A percentile compares a stretch with the other conserved stretches of the same genome.
These are phyloP conservation scores for Teratosphaeria gauchensis DNA, from an alignment of 2,329 filamentous ascomycete genomes.

Conservation along the genomic window DNA sequence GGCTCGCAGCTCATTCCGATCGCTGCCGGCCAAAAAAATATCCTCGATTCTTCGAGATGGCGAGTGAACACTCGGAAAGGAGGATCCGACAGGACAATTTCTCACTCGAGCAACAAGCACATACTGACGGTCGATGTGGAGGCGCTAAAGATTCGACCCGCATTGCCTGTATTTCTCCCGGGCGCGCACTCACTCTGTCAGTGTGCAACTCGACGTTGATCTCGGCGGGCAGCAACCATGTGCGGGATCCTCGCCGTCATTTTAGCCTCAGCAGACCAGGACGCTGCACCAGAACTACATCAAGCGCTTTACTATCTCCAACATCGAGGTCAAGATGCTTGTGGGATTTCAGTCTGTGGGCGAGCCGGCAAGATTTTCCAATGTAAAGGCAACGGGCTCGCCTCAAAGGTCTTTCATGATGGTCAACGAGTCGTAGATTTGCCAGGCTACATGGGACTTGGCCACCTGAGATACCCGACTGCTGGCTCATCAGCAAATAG, in stretches of 20 bases:
- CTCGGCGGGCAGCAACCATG: slow-evolving; percentile 27
- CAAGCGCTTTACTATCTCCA: slow-evolving; percentile 31
- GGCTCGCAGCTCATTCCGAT: background rate
- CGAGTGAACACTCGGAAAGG: background rate
- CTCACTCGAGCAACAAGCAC: background rate
- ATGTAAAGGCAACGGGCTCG: slow-evolving; percentile 88
- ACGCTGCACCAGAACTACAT: slow-evolving; percentile 28
- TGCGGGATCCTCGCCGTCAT: slow-evolving; percentile 44
- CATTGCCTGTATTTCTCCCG: background rate
- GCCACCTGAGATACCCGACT: slow-evolving; percentile 81
- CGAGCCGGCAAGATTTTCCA: slow-evolving; percentile 74
- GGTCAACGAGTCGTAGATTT: slow-evolving; percentile 64
- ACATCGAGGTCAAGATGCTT: slow-evolving; percentile 74
- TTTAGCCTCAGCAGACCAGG: slow-evolving; percentile 32
- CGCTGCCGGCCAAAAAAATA: background rate
- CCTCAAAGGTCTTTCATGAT: slow-evolving; percentile 73
- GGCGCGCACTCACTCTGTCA: background rate
- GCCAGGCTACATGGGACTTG: slow-evolving; percentile 78
- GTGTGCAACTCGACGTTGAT: background rate
- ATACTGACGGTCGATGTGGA: background rate
- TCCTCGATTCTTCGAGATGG: background rate
- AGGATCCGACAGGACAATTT: background rate
- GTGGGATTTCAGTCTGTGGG: slow-evolving; percentile 68
- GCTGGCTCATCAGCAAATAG: slow-evolving; percentile 74
- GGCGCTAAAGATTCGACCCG: background rate